phyloP scores from a whole-genome alignment of 2,329 filamentous ascomycete genomes.

The Arthrobotrys sphaeroides region DNA sequence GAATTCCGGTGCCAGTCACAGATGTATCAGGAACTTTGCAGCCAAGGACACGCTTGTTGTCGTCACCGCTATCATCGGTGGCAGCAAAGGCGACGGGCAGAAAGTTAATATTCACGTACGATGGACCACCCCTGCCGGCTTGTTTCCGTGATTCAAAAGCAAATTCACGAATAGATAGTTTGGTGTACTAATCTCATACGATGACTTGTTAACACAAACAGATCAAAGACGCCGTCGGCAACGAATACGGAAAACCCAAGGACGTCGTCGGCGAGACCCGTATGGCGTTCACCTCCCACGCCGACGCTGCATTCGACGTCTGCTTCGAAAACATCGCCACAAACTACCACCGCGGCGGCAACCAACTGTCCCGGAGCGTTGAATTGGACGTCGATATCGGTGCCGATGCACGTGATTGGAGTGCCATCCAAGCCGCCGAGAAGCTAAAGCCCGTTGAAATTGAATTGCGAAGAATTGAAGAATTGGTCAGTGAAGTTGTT shows the following conservation, averaged over 20 bases:
- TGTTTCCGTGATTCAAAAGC: not conserved
- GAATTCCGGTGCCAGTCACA: slow-evolving; percentile 71
- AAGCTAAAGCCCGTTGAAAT: slow-evolving; percentile 98
- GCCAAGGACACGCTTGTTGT: slow-evolving; percentile 91
- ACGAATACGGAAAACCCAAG: slow-evolving; percentile 91
- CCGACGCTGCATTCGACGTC: slow-evolving; percentile 91
- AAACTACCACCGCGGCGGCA: slow-evolving; percentile 53
- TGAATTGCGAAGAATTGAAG: slow-evolving; percentile 90
- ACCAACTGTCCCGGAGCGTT: slow-evolving; percentile 55
- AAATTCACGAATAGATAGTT: no score
- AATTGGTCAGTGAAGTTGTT: slow-evolving; percentile 87
- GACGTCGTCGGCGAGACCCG: slow-evolving; percentile 91
- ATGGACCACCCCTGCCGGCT: slow-evolving; percentile 19
- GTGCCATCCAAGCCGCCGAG: slow-evolving; percentile 91
- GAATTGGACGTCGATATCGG: slow-evolving; percentile 97
- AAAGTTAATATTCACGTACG: slow-evolving; percentile 88
- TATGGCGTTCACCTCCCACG: slow-evolving; percentile 91
- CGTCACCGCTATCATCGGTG: slow-evolving; percentile 87
- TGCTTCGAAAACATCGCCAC: slow-evolving; percentile 87
- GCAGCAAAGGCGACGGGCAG: slow-evolving; percentile 90
- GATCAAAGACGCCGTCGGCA: slow-evolving; percentile 95
- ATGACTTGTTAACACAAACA: slow-evolving; percentile 61
- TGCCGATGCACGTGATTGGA: slow-evolving; percentile 98
- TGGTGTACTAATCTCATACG: not conserved
- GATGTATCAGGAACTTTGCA: slow-evolving; percentile 97